These are phyloP conservation scores for Hyaloscypha finlandica DNA, from an alignment of 495 filamentous ascomycete genomes.

Conservation along the genomic window DNA sequence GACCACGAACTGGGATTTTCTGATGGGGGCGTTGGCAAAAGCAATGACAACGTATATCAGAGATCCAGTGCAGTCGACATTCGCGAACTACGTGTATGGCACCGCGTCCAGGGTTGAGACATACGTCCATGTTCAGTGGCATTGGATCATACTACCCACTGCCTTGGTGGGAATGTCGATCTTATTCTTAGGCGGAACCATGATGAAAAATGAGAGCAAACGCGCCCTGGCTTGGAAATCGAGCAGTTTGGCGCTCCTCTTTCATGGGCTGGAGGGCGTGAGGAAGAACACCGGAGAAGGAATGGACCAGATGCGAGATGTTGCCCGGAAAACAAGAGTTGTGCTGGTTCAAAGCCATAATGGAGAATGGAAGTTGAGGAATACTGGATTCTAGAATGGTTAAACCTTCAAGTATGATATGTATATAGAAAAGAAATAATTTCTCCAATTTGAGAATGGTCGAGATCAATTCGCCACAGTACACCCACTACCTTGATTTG, in stretches of 20 bases:
- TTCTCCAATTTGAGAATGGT: not conserved
- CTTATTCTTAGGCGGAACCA: not conserved
- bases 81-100: conserved; percentile 1
- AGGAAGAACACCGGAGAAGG: conserved; percentile 1
- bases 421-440: not conserved
- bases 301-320: conserved; percentile 3
- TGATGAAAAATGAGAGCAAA: conserved; percentile 3
- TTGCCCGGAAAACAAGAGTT: conserved; percentile 10
- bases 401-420: not conserved
- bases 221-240: conserved; percentile 7
- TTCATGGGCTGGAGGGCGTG: conserved; percentile 7
- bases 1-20: not conserved
- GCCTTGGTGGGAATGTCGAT: conserved; percentile 6
- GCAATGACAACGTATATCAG: conserved; percentile 11
- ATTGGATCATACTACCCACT: not conserved
- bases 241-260: conserved; percentile 4
- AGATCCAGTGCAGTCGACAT: not conserved
- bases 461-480: not conserved
- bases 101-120: not conserved
- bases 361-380: conserved; percentile 8
- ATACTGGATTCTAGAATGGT: not conserved
- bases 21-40: conserved; percentile 1
- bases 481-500: not conserved
- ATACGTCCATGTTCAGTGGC: conserved; percentile 6
- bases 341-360: not conserved